Percentiles rank a stretch among this genome's conserved stretches.
Evolutionary conservation across 2,329 filamentous ascomycete genomes (phyloP).

Genomic region (Gyromitra esculenta): DNA sequence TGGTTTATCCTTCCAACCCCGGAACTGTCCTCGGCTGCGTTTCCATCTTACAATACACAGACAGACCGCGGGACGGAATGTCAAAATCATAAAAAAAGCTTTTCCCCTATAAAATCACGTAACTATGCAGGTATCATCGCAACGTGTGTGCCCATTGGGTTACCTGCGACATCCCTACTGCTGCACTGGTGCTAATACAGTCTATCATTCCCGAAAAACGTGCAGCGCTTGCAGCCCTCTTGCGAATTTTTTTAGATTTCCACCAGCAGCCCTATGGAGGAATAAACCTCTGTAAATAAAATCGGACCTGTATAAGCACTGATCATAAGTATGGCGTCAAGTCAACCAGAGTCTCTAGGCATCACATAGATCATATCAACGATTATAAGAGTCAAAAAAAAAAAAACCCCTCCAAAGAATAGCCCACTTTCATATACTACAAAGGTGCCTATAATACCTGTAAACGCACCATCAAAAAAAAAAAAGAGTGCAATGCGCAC

Average conservation of each 20-base stretch:
- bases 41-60: slow-evolving; percentile 4
- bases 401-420: slow-evolving; percentile 32
- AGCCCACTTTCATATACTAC: slow-evolving; percentile 45
- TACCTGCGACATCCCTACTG: neutral
- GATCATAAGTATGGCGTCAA: slow-evolving; percentile 1
- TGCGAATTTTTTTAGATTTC: slow-evolving; percentile 3
- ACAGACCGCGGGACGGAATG: slow-evolving; percentile 10
- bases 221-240: neutral
- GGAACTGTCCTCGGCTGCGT: slow-evolving; percentile 22
- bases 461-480: slow-evolving; percentile 24
- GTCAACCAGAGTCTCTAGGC: neutral
- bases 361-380: neutral
- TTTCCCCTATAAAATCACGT: neutral
- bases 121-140: neutral
- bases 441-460: slow-evolving; percentile 44
- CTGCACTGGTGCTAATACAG: neutral
- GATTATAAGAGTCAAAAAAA: slow-evolving; percentile 8
- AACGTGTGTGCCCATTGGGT: slow-evolving; percentile 16
- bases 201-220: slow-evolving; percentile 4
- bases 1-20: slow-evolving; percentile 34
- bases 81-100: slow-evolving; percentile 12
- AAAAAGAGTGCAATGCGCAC: slow-evolving; percentile 28
- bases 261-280: neutral
- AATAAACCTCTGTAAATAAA: slow-evolving; percentile 5
- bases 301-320: slow-evolving; percentile 14